These are phyloP conservation scores for Neocallimastix lanati DNA, from an alignment of 192 early-diverging fungal genomes.

Conservation along the genomic window DNA sequence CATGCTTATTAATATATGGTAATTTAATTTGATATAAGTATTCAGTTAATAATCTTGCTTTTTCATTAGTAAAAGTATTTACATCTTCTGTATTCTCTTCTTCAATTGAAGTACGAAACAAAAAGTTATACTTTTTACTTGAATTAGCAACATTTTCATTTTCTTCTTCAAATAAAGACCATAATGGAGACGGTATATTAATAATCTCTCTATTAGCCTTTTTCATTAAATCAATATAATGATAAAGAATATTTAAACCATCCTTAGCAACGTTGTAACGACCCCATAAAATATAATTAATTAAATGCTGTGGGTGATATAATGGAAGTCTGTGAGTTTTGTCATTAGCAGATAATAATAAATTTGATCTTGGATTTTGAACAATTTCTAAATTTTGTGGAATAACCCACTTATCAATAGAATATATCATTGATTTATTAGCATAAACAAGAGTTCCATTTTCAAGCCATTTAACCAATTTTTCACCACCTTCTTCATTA, in stretches of 20 bases:
- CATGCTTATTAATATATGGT: slow-evolving; percentile 42
- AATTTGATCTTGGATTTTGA: neutral
- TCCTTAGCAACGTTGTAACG: neutral
- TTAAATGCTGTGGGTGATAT: neutral
- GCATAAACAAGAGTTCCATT: neutral
- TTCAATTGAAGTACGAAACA: slow-evolving; percentile 5
- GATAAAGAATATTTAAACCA: slow-evolving; percentile 22
- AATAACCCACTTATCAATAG: neutral
- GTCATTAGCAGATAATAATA: neutral
- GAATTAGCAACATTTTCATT: slow-evolving; percentile 1
- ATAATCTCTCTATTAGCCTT: slow-evolving; percentile 21
- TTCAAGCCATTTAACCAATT: neutral
- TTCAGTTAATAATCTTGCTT: slow-evolving; percentile 30
- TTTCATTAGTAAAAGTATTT: slow-evolving; percentile 13
- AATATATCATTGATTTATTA: neutral
- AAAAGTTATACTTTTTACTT: slow-evolving; percentile 4
- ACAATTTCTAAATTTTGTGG: neutral
- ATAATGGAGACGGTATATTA: slow-evolving; percentile 41
- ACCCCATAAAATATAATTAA: neutral
- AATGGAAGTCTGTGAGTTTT: neutral
- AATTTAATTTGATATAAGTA: slow-evolving; percentile 28
- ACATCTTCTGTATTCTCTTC: slow-evolving; percentile 4
- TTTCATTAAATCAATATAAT: slow-evolving; percentile 33
- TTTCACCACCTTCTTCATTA: neutral
- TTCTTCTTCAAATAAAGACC: slow-evolving; percentile 30